Base-by-base conservation (phyloP, 176 grass and related monocot genomes). In the Oryza nivara region DNA sequence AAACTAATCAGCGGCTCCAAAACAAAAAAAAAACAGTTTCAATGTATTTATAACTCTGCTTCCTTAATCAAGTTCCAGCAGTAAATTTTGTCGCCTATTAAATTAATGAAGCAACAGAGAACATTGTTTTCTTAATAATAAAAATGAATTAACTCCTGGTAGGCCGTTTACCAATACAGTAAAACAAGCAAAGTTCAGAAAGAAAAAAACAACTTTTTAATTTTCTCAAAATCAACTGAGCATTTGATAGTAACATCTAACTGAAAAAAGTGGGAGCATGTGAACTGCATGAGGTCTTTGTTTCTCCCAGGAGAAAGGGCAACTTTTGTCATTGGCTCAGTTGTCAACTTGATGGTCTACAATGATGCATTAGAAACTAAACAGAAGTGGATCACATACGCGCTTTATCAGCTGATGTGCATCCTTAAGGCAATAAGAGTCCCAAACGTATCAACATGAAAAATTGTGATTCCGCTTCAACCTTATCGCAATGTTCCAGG, bases 211-310 rank as follows among this genome's bases (percentile, higher is more conserved):
- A 44, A 44, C 43, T 72, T 71, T 65, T 34, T 16, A 52, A 63
- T 64, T 47, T 38, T 45, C 19, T n/a, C 48, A 41, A 83, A 74
- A 90, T 25, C 14, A 40, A 78, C 26, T 84, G 70, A 32, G 14
- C 52, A 67, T 65, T 75, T 91, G 81, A 84, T 72, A 66, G 70
- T 76, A 72, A 80, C 85, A 87, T 91, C 32, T 82, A 91, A 91
- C 89, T 67, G 71, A 87, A 91, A 87, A 76, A 25, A 28, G 44
- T 45, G 54, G 73, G 51, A 83, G 80, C 70, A 87, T 87, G 85
- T 83, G 85, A 78, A 72, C 4, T 71, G 44, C 76, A 51, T 72
- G 66, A 84, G 32, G 11, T 67, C 58, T 45, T 78, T 41, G 25
- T 34, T 51, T 49, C 80, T 51, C 85, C 89, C 19, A 80, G 44